Conservation (phyloP, 345 rosid genomes). For the Cardiospermum halicacabum region DNA sequence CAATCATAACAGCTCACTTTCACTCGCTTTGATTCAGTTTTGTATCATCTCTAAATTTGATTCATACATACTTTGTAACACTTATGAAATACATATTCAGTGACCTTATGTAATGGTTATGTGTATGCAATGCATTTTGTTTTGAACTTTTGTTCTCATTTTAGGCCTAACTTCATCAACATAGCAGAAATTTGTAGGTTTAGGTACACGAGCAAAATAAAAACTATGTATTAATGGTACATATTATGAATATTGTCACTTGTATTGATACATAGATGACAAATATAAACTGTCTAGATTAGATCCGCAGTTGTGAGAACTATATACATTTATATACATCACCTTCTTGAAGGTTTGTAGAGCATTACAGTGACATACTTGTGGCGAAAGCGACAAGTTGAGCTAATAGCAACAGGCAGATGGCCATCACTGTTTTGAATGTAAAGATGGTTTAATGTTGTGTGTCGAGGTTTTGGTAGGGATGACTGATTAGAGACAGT, state of each 20-base stretch:
- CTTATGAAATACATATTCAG: too few species aligned
- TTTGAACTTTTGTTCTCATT: too few species aligned
- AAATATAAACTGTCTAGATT: not conserved
- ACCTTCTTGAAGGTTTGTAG: constrained; percentile 37
- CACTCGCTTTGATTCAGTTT: not conserved
- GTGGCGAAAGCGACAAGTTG: constrained; percentile 40
- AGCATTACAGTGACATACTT: constrained; percentile 44
- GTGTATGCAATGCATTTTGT: too few species aligned
- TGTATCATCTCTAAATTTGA: too few species aligned
- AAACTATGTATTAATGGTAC: not conserved
- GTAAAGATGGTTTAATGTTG: constrained; percentile 39
- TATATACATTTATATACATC: constrained; percentile 16
- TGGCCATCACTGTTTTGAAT: constrained; percentile 25
- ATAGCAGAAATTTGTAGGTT: not conserved
- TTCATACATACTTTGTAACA: too few species aligned
- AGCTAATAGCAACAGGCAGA: constrained; percentile 36
- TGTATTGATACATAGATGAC: not conserved
- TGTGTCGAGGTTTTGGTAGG: constrained; percentile 31
- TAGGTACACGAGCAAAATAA: not conserved
- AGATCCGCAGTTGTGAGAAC: not conserved
- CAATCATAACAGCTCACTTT: not conserved
- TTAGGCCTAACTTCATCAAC: not conserved
- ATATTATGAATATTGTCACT: constrained; percentile 11
- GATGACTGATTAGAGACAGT: constrained; percentile 9
- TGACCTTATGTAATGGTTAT: too few species aligned